Percentiles rank a stretch among this genome's conserved stretches.
Evolutionary conservation across 2,329 filamentous ascomycete genomes (phyloP).

Genomic region (Ophiostoma sp.): DNA sequence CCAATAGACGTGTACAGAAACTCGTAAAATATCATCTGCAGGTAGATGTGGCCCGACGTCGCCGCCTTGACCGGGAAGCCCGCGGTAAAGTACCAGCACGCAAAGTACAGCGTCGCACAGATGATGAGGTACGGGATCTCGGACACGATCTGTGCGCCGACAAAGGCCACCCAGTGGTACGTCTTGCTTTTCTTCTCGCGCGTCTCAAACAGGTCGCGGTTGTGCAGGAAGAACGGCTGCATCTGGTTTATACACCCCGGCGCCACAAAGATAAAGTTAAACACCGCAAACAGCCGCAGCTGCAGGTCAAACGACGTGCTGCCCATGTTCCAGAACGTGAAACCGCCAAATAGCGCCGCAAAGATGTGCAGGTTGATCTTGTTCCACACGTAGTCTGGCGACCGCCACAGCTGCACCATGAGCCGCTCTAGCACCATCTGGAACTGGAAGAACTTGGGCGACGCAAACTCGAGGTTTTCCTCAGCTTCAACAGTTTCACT

Average conservation of each 20-base stretch:
- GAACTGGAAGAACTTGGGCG: constrained; percentile 64
- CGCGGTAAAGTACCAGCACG: constrained; percentile 80
- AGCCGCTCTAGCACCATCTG: constrained; percentile 64
- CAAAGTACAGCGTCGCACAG: constrained; percentile 60
- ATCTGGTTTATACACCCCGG: constrained; percentile 71
- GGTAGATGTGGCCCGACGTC: constrained; percentile 53
- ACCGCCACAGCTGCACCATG: constrained; percentile 78
- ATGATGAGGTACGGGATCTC: constrained; percentile 80
- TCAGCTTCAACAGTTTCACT: constrained; percentile 37
- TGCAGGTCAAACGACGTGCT: constrained; percentile 72
- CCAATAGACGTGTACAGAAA: constrained; percentile 68
- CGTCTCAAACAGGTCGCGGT: constrained; percentile 76
- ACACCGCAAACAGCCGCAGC: constrained; percentile 81
- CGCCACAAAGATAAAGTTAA: constrained; percentile 78
- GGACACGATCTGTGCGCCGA: constrained; percentile 74
- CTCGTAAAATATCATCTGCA: constrained; percentile 67
- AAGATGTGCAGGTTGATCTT: constrained; percentile 64
- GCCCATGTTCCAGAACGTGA: constrained; percentile 68
- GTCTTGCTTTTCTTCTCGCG: constrained; percentile 78
- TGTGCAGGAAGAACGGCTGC: constrained; percentile 81
- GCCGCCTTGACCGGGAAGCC: constrained; percentile 67
- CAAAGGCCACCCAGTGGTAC: constrained; percentile 80
- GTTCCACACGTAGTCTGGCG: constrained; percentile 80
- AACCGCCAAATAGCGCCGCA: constrained; percentile 70
- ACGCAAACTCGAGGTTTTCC: constrained; percentile 67